phyloP scores from a whole-genome alignment of 2,329 filamentous ascomycete species.

The Apiospora saccharicola region DNA sequence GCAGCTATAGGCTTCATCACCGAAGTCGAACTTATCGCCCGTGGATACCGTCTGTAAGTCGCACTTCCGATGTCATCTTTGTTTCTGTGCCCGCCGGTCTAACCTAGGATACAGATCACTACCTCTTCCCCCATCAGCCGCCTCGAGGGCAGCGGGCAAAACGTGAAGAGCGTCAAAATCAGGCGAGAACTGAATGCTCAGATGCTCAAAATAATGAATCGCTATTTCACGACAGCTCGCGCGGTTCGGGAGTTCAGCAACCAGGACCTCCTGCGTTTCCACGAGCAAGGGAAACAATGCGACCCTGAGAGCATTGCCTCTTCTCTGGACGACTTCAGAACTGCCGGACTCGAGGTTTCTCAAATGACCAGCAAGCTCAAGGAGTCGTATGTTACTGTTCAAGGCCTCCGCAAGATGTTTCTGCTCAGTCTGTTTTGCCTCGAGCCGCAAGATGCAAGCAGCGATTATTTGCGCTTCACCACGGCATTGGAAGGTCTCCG shows the following conservation, averaged over 20 bases:
- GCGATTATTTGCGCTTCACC: conserved; percentile 81
- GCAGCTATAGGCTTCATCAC: conserved; percentile 45
- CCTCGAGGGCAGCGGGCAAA: conserved; percentile 83
- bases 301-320: conserved; percentile 18
- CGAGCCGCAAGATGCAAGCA: conserved; percentile 79
- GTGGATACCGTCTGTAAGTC: conserved; percentile 44
- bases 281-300: conserved; percentile 61
- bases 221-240: conserved; percentile 74
- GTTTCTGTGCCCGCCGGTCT: not conserved
- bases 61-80: not conserved
- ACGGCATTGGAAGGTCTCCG: conserved; percentile 79
- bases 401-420: conserved; percentile 82
- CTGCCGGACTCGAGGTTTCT: conserved; percentile 74
- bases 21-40: conserved; percentile 44
- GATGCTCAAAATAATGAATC: conserved; percentile 73
- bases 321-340: conserved; percentile 59
- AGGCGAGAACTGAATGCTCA: conserved; percentile 77
- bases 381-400: conserved; percentile 52
- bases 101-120: conserved; percentile 68
- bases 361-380: conserved; percentile 58
- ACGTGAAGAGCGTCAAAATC: conserved; percentile 79
- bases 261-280: conserved; percentile 69
- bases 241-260: conserved; percentile 77
- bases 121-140: conserved; percentile 89
- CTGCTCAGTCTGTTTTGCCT: conserved; percentile 89